These are phyloP conservation scores for Cutaneotrichosporon dermatis DNA, from an alignment of 1,284 basidiomycete species.

Conservation along the genomic window DNA sequence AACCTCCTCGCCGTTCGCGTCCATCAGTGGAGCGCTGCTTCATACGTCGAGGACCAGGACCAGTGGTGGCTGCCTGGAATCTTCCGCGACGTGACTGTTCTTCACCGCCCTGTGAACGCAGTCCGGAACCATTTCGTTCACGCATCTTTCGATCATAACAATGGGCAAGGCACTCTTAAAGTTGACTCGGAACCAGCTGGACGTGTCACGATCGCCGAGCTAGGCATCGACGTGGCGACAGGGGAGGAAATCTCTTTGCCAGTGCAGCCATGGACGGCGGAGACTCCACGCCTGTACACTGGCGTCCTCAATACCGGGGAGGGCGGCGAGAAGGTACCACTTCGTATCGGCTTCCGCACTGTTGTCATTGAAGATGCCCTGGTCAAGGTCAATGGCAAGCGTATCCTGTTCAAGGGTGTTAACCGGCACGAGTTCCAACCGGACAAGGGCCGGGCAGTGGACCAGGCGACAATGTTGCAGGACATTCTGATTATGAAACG, in stretches of 20 bases:
- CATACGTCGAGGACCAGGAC: slow-evolving; percentile 30
- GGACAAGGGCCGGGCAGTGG: slow-evolving; percentile 17
- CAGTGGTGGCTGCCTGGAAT: slow-evolving; percentile 32
- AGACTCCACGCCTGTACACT: slow-evolving; percentile 23
- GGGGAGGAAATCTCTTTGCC: slow-evolving; percentile 12
- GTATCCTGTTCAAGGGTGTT: slow-evolving; percentile 23
- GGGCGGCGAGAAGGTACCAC: slow-evolving; percentile 15
- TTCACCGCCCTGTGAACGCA: slow-evolving; percentile 18
- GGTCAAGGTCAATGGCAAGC: slow-evolving; percentile 26
- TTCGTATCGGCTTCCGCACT: slow-evolving; percentile 26
- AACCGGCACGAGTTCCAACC: slow-evolving; percentile 29
- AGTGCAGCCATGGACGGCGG: slow-evolving; percentile 26
- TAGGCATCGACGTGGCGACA: slow-evolving; percentile 18
- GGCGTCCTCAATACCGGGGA: slow-evolving; percentile 6
- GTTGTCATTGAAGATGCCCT: slow-evolving; percentile 16
- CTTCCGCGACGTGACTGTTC: slow-evolving; percentile 25
- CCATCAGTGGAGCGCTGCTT: slow-evolving; percentile 21
- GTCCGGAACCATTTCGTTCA: slow-evolving; percentile 27
- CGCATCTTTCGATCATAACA: slow-evolving; percentile 18
- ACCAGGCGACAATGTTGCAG: slow-evolving; percentile 19
- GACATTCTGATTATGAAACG: slow-evolving; percentile 27
- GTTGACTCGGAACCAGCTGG: slow-evolving; percentile 22
- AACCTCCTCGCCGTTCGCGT: slow-evolving; percentile 20
- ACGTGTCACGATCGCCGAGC: slow-evolving; percentile 19
- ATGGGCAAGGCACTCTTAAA: slow-evolving; percentile 17